Base-by-base conservation (phyloP, 2,329 filamentous ascomycete genomes). In the Endothia cerciana region DNA sequence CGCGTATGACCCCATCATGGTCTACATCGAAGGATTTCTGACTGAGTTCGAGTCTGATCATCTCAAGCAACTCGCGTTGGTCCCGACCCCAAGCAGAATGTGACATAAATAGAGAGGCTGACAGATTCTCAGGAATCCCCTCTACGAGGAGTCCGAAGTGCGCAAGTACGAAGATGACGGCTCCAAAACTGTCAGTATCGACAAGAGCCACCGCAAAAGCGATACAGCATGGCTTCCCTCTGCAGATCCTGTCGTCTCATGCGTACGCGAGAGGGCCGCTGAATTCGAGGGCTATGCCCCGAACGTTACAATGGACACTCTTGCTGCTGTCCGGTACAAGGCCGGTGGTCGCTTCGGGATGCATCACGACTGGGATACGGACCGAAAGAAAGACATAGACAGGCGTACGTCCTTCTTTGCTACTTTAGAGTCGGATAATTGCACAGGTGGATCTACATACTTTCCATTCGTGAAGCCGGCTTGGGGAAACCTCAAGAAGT, bases 281-380 rank as follows among this genome's bases (percentile, higher is more conserved):
- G 49, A 53, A 2, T 53, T 53, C 7, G 49, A 53, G 49, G 49
- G 49, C 25, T 53, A 53, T n/a, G 49, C 49, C 17, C 49, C 45
- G n/a, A 53, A 53, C 28, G 49, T 19, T 25, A 53, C 49, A 6
- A 53, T 53, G 49, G 49, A 36, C 6, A 33, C 25, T 33, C 49
- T 53, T 19, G 49, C 49, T 19, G 49, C 49, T 4, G 49, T 53
- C 49, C 49, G 49, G 17, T 33, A 53, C 49, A 33, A 53, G 28
- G 28, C 49, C 5, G 49, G 28, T 15, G 49, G 49, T 33, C 49
- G 49, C 17, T 53, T 53, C 19, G 49, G 49, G 49, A 53, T 33
- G 49, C 49, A 53, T 33, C 49, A 53, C 28, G 49, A 53, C 49
- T 53, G 49, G 49, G 49, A 53, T 4, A 53, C 49, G 49, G 49